Conservation (phyloP, 2,329 filamentous ascomycete species). For the Fusarium vanettenii region DNA sequence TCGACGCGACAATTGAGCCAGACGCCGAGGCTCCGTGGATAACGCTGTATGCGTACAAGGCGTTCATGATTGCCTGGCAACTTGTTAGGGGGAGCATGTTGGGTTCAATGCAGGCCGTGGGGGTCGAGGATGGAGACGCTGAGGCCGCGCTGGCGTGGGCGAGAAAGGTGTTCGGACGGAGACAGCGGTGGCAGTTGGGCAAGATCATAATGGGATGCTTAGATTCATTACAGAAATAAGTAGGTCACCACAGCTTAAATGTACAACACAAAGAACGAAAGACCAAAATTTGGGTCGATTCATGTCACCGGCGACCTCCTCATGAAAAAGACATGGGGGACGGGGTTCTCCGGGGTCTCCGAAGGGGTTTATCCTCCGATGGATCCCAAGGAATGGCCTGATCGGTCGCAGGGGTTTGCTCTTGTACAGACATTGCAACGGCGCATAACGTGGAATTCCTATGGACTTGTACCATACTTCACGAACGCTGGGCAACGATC, state of each 20-base stretch:
- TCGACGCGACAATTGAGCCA: conserved; percentile 41
- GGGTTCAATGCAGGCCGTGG: conserved; percentile 44
- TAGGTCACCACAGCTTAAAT: not conserved
- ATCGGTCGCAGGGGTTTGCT: not conserved
- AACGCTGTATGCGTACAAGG: conserved; percentile 53
- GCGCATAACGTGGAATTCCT: not conserved
- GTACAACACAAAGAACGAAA: not conserved
- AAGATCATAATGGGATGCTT: conserved; percentile 15
- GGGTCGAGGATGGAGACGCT: conserved; percentile 7
- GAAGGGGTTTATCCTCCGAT: not conserved
- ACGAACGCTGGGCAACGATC: not conserved
- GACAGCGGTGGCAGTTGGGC: conserved; percentile 11
- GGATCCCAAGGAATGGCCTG: not conserved
- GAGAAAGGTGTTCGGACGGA: conserved; percentile 4
- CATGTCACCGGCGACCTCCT: not conserved
- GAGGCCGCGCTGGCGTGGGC: conserved; percentile 10
- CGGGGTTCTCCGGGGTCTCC: not conserved
- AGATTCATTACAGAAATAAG: conserved; percentile 6
- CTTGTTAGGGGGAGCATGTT: conserved; percentile 45
- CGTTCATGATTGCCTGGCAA: conserved; percentile 55
- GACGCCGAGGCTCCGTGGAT: conserved; percentile 53
- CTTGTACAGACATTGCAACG: not conserved
- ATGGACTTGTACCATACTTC: not conserved
- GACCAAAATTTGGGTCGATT: not conserved
- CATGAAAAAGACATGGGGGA: not conserved